These are phyloP conservation scores for Calamus simplicifolius DNA, from an alignment of 176 grass and related monocot species.

Conservation along the genomic window DNA sequence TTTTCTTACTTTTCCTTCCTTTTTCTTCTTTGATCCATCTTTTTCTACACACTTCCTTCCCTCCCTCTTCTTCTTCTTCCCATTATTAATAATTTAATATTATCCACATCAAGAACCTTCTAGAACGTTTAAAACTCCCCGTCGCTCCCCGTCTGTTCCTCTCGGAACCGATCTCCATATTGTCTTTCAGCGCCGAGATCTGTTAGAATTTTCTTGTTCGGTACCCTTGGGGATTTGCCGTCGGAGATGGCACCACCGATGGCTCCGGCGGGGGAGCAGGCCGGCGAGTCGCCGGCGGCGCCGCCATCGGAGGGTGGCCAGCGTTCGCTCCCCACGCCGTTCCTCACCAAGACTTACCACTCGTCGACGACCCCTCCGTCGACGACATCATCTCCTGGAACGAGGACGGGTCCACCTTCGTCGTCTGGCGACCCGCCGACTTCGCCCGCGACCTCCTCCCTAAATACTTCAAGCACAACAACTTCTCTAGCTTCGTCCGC, in stretches of 20 bases:
- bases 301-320: not conserved
- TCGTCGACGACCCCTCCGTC: constrained; percentile 15
- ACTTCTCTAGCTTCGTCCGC: constrained; percentile 23
- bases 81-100: too few relatives aligned
- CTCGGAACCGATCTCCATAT: too few relatives aligned
- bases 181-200: too few relatives aligned
- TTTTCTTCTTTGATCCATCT: too few relatives aligned
- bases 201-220: too few relatives aligned
- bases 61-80: too few relatives aligned
- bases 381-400: constrained; percentile 21
- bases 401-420: constrained; percentile 15
- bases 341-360: constrained; percentile 20
- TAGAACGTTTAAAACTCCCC: too few relatives aligned
- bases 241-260: not conserved
- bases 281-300: not conserved
- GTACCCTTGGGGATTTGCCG: too few relatives aligned
- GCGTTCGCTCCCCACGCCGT: constrained; percentile 17
- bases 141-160: too few relatives aligned
- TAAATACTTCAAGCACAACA: constrained; percentile 21
- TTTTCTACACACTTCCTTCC: too few relatives aligned
- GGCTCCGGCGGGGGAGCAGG: not conserved
- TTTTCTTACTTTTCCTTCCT: too few relatives aligned
- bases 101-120: too few relatives aligned
- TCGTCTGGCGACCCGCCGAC: constrained; percentile 17
- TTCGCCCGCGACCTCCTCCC: constrained; percentile 17